Base-by-base conservation (phyloP, 371 early-diverging fungal genomes). In the Lichtheimia ornata region DNA sequence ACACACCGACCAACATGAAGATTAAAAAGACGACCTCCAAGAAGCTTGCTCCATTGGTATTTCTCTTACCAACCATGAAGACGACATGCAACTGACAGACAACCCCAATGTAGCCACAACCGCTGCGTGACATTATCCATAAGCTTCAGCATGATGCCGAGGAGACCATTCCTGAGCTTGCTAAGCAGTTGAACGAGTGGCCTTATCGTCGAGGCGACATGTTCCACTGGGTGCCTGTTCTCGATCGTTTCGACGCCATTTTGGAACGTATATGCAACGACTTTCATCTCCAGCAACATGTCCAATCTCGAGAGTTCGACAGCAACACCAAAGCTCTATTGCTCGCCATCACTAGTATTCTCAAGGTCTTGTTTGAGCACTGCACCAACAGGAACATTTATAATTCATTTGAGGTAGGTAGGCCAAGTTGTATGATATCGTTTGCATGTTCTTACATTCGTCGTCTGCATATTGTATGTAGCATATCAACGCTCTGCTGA, bases 311-410 rank as follows among this genome's bases (percentile, higher is more conserved):
- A 58, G 78, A 74, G 12, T 89, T 94, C 61, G 70, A 84, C 13
- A 28, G 62, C 13, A 64, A 62, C 25, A 85, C 83, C 28, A 85
- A 86, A 59, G 47, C 61, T n/a, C 63, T 90, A 28, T 58, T 96
- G 28, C 63, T 94, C 13, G 83, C 89, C 12, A 85, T 97, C 28
- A 70, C 96, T 59, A 70, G 79, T 30, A 86, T 97, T 51, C 88
- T 95, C 18, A 79, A 87, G 27, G 73, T 86, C 14, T 73, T 98
- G 53, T 90, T 95, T 76, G 98, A 98, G 68, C 93, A 92, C 67
- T 95, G 96, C 69, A 93, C 97, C 35, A 98, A 96, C 70, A 84
- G 98, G 59, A 93, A 91, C 64, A 81, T 97, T 24, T 98, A 96
- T 69, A 90, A 87, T 51, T 96, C 96, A 5, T 92, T 90, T 49